A percentile compares a stretch with the other conserved stretches of the same genome.
phyloP scores from a whole-genome alignment of 75 land plant species.

The Sequoiadendron giganteum region DNA sequence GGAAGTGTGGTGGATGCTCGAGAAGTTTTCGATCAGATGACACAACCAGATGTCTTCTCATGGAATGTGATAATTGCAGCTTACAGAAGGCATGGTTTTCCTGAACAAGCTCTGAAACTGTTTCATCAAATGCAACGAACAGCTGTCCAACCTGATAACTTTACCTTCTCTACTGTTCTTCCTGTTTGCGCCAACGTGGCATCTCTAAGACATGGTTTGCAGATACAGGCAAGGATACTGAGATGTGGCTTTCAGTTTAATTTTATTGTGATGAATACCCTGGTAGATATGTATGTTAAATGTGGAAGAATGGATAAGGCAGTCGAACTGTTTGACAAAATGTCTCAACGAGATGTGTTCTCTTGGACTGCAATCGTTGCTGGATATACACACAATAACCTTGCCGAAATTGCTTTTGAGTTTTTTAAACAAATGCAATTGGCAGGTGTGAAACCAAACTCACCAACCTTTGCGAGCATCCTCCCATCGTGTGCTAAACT shows the following conservation, averaged over 20 bases:
- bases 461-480: constrained; percentile 17
- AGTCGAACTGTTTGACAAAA: not conserved
- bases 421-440: constrained; percentile 21
- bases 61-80: constrained; percentile 1
- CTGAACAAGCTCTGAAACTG: not conserved
- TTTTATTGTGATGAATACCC: not conserved
- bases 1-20: not conserved
- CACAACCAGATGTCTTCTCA: not conserved
- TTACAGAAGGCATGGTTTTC: not conserved
- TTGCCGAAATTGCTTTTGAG: constrained; percentile 14
- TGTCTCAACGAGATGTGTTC: constrained; percentile 19
- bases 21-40: not conserved
- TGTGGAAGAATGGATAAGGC: not conserved
- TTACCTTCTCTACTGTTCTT: constrained; percentile 13
- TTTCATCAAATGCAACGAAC: constrained; percentile 10
- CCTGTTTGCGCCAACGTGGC: not conserved
- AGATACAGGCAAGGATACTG: constrained; percentile 8
- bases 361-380: constrained; percentile 36
- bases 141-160: constrained; percentile 1
- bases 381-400: constrained; percentile 19
- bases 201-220: not conserved
- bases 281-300: constrained; percentile 19
- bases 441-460: constrained; percentile 17
- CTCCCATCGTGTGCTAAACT: constrained; percentile 17
- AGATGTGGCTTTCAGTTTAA: not conserved